Percentiles rank a stretch among this genome's conserved stretches.
These are phyloP conservation scores for Capronia epimyces DNA, from an alignment of 2,329 filamentous ascomycete genomes.

Conservation along the genomic window DNA sequence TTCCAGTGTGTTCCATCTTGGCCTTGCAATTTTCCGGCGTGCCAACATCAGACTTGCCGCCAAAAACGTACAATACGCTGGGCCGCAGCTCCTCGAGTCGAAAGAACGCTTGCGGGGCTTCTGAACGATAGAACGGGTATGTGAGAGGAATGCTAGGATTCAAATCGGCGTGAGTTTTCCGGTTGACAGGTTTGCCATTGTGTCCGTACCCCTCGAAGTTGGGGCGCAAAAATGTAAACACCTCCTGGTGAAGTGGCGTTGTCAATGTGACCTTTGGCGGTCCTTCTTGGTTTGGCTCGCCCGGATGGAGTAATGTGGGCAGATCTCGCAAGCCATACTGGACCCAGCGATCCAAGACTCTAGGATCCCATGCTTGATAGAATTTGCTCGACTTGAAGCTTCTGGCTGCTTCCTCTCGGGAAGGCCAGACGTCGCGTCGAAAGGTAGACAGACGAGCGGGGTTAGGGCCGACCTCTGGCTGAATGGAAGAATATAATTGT, in stretches of 20 bases:
- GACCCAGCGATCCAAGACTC: conserved; percentile 71
- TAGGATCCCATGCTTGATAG: conserved; percentile 74
- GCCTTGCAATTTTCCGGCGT: conserved; percentile 36
- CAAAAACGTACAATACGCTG: conserved; percentile 44
- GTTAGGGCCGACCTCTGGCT: conserved; percentile 11
- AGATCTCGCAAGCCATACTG: conserved; percentile 68
- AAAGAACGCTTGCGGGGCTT: conserved; percentile 37
- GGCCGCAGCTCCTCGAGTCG: conserved; percentile 43
- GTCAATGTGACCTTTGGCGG: conserved; percentile 60
- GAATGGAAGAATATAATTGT: conserved; percentile 40
- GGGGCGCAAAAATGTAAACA: conserved; percentile 49
- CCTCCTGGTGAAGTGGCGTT: conserved; percentile 84
- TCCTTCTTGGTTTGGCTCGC: conserved; percentile 46
- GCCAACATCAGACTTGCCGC: conserved; percentile 40
- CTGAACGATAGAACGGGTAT: conserved; percentile 43
- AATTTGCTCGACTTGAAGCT: conserved; percentile 66
- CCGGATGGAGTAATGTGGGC: conserved; percentile 52
- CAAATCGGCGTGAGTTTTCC: conserved; percentile 44
- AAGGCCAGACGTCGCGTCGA: conserved; percentile 78
- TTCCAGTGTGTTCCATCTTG: conserved; percentile 40
- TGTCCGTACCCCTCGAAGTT: conserved; percentile 57
- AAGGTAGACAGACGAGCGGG: conserved; percentile 65
- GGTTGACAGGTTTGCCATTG: conserved; percentile 40
- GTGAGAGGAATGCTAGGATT: conserved; percentile 31
- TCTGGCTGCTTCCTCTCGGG: conserved; percentile 60